Conservation (phyloP, 228 moss, liverwort and hornwort species). For the Sphagnum fallax region DNA sequence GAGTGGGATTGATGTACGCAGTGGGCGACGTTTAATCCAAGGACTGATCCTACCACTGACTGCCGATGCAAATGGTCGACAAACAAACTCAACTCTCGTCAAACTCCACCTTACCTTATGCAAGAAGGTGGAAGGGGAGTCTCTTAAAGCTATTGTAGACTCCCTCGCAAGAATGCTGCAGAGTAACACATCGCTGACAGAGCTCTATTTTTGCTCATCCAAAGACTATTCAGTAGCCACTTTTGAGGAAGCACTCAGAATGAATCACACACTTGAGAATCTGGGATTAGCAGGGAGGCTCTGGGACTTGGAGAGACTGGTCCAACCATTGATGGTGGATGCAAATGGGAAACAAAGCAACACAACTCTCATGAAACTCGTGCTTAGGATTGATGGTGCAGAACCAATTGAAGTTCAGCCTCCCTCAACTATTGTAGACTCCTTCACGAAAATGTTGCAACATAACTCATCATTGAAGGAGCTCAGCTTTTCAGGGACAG, state of each 20-base stretch:
- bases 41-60: background rate
- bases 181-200: conserved; percentile 1
- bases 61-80: background rate
- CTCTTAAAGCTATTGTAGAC: too few species aligned
- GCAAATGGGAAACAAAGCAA: background rate
- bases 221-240: too few species aligned
- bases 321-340: background rate
- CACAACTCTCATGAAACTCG: background rate
- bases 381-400: background rate
- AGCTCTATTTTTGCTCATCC: background rate
- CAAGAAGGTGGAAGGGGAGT: too few species aligned
- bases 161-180: too few species aligned
- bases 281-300: background rate
- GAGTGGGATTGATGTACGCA: too few species aligned
- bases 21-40: too few species aligned
- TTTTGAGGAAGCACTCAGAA: too few species aligned
- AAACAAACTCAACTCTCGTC: background rate
- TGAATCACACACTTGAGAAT: too few species aligned
- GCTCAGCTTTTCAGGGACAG: background rate
- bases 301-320: background rate
- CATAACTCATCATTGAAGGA: conserved; percentile 1
- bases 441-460: too few species aligned
- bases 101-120: background rate
- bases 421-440: too few species aligned
- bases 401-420: background rate